Base-by-base conservation (phyloP, 257 asterid species). In the Nemophila menziesii region DNA sequence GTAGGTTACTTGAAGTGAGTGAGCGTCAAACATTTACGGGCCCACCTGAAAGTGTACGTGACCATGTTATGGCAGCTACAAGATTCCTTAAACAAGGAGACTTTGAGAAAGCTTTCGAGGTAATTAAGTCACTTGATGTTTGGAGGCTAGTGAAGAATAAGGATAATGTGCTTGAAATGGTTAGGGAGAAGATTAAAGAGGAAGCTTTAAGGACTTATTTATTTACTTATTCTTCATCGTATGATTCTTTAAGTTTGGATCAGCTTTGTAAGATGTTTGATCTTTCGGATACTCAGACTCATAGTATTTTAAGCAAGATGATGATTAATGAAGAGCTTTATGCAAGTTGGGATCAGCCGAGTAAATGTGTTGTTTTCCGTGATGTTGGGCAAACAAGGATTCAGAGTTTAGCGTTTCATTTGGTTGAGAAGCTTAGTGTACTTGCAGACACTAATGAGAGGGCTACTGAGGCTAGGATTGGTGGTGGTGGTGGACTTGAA, bases 321-420 rank as follows among this genome's bases (percentile, higher is more conserved):
- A 84, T 90, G 87, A 78, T 90, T 44, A 72, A 66, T 2, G 98
- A 90, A 65, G 98, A 90, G 72, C 89, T 90, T 26, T 80, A 73
- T 17, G 98, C 96, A 0, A 79, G 93, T 43, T 81, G 94, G 98
- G 98, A 90, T 65, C 96, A 90, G 51, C 98, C 96, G 5, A 76
- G 93, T 0, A 47, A 59, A 9, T 90, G 96, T 79, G 73, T 90
- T 2, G 78, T 85, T 12, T 77, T 90, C 76, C n/a, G n/a, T n/a
- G 94, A 74, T 8, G 78, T 89, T 5, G 83, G 67, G 69, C 82
- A 78, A 70, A 72, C 86, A 1, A 69, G 94, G 61, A 36, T 90
- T 52, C 98, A 90, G 60, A 71, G 86, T 17, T 64, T 84, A 50
- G 80, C 96, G 12, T 81, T 85, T 58, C 87, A 81, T 33, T 50